These are phyloP conservation scores for Trichoderma oligosporum DNA, from an alignment of 2,329 filamentous ascomycete species.

Conservation along the genomic window DNA sequence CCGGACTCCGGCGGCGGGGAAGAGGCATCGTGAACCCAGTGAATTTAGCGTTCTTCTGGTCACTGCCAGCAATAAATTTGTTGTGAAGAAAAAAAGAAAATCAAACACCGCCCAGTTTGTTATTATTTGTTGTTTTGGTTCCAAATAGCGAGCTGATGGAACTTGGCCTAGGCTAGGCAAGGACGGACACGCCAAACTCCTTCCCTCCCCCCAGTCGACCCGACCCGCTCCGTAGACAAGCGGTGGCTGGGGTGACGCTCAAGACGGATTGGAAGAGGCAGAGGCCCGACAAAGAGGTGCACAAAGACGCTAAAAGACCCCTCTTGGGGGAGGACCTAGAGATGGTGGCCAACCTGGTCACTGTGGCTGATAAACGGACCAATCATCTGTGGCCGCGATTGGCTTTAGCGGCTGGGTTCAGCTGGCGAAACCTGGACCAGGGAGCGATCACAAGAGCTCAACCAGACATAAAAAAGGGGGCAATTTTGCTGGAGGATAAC, in stretches of 20 bases:
- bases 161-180: slow-evolving; percentile 13
- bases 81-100: slow-evolving; percentile 8
- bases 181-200: slow-evolving; percentile 10
- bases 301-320: neutral
- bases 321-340: neutral
- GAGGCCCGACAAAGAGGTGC: neutral
- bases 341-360: slow-evolving; percentile 1
- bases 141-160: slow-evolving; percentile 10
- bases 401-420: slow-evolving; percentile 15
- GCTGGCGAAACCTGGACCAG: slow-evolving; percentile 10
- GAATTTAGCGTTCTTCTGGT: neutral
- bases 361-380: slow-evolving; percentile 11
- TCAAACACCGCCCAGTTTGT: neutral
- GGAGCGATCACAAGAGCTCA: slow-evolving; percentile 8
- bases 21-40: slow-evolving; percentile 50
- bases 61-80: neutral
- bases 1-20: slow-evolving; percentile 54
- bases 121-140: slow-evolving; percentile 20
- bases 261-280: neutral
- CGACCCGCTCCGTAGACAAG: slow-evolving; percentile 17
- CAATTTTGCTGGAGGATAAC: neutral
- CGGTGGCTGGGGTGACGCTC: slow-evolving; percentile 19
- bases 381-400: slow-evolving; percentile 2
- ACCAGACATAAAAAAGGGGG: slow-evolving; percentile 13
- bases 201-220: slow-evolving; percentile 15